These are phyloP conservation scores for Dioscorea zingiberensis DNA, from an alignment of 106 monocot species.

Conservation along the genomic window DNA sequence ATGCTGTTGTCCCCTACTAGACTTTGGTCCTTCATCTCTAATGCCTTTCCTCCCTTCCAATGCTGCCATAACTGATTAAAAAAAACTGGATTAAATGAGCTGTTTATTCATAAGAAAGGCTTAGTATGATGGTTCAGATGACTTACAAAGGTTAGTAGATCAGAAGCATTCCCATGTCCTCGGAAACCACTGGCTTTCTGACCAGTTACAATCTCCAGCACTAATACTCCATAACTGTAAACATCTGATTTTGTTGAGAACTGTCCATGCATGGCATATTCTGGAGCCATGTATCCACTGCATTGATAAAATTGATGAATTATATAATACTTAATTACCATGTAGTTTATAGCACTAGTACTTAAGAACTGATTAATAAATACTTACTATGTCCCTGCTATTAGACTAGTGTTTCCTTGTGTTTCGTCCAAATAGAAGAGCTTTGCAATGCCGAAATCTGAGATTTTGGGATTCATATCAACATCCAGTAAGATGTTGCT, in stretches of 20 bases:
- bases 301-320: not conserved
- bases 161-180: not conserved
- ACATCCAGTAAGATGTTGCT: not conserved
- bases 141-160: not conserved
- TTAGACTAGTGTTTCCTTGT: not conserved
- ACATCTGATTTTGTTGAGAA: conserved; percentile 28
- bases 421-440: not conserved
- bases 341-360: no score
- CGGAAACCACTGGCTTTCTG: conserved; percentile 5
- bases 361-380: no score
- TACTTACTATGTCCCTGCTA: conserved; percentile 3
- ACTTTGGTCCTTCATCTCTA: not conserved
- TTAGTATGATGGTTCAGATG: no score
- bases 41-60: not conserved
- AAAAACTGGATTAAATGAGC: not conserved
- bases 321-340: not conserved
- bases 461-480: conserved; percentile 5
- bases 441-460: conserved; percentile 3
- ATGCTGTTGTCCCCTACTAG: not conserved
- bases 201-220: conserved; percentile 22
- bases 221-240: conserved; percentile 23
- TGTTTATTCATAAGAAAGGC: not conserved
- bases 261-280: conserved; percentile 20
- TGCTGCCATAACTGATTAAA: not conserved
- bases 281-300: conserved; percentile 37